Evolutionary conservation across 495 filamentous ascomycete species (phyloP).

Genomic region (Cairneyella variabilis): DNA sequence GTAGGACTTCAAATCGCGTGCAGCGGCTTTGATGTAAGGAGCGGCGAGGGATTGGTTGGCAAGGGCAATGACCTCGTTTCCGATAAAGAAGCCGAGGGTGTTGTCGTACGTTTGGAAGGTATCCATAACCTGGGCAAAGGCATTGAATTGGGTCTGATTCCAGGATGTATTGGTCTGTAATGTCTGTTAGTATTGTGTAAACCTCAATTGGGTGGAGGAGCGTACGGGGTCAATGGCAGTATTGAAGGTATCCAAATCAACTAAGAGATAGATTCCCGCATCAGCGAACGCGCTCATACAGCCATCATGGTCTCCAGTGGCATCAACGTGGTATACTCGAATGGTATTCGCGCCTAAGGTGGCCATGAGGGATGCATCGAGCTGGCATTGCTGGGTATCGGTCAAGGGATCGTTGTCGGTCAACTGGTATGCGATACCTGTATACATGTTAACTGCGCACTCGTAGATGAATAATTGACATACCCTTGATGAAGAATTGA

Average conservation of each 20-base stretch:
- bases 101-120: conserved; percentile 77
- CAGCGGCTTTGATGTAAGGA: conserved; percentile 77
- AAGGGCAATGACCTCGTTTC: conserved; percentile 75
- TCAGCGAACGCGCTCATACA: conserved; percentile 68
- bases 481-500: conserved; percentile 82
- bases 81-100: conserved; percentile 76
- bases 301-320: conserved; percentile 60
- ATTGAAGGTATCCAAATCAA: conserved; percentile 81
- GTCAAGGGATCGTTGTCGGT: conserved; percentile 69
- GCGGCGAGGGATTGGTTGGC: conserved; percentile 62
- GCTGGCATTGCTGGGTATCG: conserved; percentile 70
- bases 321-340: conserved; percentile 85
- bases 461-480: neutral
- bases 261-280: conserved; percentile 74
- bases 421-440: conserved; percentile 71
- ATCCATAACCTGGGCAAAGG: conserved; percentile 71
- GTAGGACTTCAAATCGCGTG: conserved; percentile 79
- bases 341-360: conserved; percentile 79
- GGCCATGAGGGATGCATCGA: conserved; percentile 75
- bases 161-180: conserved; percentile 52
- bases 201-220: neutral
- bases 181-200: conserved; percentile 2
- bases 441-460: conserved; percentile 16
- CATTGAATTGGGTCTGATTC: conserved; percentile 64
- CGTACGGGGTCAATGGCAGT: conserved; percentile 72